phyloP scores from a whole-genome alignment of 345 rosid species.

The Lepidium africanum region DNA sequence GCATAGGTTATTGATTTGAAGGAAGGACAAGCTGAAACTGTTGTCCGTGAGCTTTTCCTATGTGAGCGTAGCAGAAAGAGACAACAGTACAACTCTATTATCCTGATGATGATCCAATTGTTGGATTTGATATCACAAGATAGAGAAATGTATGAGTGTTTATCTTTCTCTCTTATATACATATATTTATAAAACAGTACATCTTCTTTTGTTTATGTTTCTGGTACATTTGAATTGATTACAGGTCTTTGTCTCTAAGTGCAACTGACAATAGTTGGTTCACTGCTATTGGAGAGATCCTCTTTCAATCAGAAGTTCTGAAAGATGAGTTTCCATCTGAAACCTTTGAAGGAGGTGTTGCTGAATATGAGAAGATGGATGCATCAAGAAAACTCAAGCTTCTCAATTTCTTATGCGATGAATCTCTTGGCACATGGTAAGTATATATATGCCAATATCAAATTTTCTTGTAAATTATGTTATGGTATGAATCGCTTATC shows the following conservation, averaged over 20 bases:
- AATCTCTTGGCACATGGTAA: constrained; percentile 38
- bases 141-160: constrained; percentile 39
- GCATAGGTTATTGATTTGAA: constrained; percentile 56
- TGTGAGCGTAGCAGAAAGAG: constrained; percentile 39
- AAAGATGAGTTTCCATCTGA: constrained; percentile 14
- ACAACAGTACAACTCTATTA: constrained; percentile 37
- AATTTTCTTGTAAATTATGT: not conserved
- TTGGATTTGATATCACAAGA: constrained; percentile 45
- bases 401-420: constrained; percentile 47
- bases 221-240: not conserved
- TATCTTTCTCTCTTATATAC: not conserved
- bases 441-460: not conserved
- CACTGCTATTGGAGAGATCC: constrained; percentile 33
- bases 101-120: constrained; percentile 49
- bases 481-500: not conserved
- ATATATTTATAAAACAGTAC: too few species aligned
- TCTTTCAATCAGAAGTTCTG: constrained; percentile 29
- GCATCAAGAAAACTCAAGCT: constrained; percentile 33
- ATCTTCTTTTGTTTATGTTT: not conserved
- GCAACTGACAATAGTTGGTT: constrained; percentile 48
- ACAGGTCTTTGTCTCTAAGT: constrained; percentile 43
- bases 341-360: constrained; percentile 28
- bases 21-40: constrained; percentile 60
- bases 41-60: constrained; percentile 44
- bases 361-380: constrained; percentile 28